phyloP scores from a whole-genome alignment of 1,139 yeast genomes.

The Suhomyces chickasaworum region DNA sequence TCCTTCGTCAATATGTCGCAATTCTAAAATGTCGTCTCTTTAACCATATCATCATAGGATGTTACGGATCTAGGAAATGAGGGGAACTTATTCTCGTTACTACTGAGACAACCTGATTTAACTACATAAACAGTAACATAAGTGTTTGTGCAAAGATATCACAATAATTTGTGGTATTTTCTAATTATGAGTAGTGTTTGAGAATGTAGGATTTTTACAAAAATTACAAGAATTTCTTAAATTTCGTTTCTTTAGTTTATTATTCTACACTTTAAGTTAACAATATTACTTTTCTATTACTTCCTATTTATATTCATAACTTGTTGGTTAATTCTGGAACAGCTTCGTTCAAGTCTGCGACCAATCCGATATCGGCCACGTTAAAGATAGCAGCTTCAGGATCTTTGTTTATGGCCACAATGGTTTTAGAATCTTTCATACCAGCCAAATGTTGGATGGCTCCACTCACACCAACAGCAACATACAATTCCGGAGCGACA shows the following conservation, averaged over 20 bases:
- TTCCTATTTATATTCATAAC: conserved; percentile 32
- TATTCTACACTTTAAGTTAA: no score
- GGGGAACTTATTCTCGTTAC: neutral
- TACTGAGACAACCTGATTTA: no score
- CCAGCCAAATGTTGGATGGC: conserved; percentile 99
- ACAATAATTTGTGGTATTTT: no score
- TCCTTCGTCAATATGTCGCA: neutral
- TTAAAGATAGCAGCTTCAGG: conserved; percentile 93
- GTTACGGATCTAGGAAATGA: neutral
- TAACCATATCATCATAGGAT: neutral
- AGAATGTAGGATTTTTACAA: no score
- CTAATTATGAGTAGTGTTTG: no score
- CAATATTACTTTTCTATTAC: neutral
- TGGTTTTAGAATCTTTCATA: conserved; percentile 92
- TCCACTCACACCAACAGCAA: conserved; percentile 94
- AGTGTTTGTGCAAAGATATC: no score
- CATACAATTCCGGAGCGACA: conserved; percentile 92
- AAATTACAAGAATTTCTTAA: neutral
- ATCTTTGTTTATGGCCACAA: conserved; percentile 94
- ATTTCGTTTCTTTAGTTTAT: no score
- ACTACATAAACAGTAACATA: no score
- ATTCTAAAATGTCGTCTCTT: neutral
- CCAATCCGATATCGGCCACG: conserved; percentile 86
- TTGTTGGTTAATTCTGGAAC: conserved; percentile 87
- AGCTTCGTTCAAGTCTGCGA: conserved; percentile 82